A percentile compares a stretch with the other conserved stretches of the same genome.
phyloP scores from a whole-genome alignment of 345 rosid genomes.

The Angophora floribunda region DNA sequence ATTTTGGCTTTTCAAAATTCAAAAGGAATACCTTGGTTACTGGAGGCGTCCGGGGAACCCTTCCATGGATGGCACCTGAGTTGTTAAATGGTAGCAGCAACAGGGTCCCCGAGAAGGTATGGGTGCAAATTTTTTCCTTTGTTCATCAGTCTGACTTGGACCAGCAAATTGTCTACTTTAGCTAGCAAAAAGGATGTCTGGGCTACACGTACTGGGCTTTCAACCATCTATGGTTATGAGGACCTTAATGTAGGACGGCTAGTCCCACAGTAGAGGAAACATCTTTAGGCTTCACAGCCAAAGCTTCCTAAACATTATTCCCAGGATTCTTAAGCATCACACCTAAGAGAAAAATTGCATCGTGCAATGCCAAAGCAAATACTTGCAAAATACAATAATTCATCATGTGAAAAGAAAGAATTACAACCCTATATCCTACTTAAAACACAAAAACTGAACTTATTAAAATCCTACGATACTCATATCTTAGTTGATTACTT shows the following conservation, averaged over 20 bases:
- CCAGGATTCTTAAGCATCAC: neutral
- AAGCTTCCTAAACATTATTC: neutral
- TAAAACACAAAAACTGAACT: no score
- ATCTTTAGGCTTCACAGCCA: neutral
- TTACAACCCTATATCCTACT: neutral
- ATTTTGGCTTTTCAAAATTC: constrained; percentile 77
- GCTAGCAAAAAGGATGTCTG: neutral
- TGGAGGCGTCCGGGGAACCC: constrained; percentile 76
- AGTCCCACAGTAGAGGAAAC: neutral
- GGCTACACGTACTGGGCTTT: neutral
- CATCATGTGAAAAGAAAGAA: neutral
- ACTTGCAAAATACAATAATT: neutral
- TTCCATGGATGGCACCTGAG: constrained; percentile 90
- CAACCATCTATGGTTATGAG: neutral
- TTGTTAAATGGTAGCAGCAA: constrained; percentile 62
- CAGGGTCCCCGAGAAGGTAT: constrained; percentile 75
- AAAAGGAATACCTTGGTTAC: constrained; percentile 73
- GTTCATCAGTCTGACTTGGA: neutral
- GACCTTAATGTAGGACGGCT: neutral
- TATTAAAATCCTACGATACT: neutral
- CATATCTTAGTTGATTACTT: neutral
- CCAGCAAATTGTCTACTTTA: neutral
- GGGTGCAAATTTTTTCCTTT: neutral
- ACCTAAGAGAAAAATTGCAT: neutral
- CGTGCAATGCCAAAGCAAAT: neutral